Base-by-base conservation (phyloP, 495 filamentous ascomycete species). In the Lindgomyces ingoldianus region DNA sequence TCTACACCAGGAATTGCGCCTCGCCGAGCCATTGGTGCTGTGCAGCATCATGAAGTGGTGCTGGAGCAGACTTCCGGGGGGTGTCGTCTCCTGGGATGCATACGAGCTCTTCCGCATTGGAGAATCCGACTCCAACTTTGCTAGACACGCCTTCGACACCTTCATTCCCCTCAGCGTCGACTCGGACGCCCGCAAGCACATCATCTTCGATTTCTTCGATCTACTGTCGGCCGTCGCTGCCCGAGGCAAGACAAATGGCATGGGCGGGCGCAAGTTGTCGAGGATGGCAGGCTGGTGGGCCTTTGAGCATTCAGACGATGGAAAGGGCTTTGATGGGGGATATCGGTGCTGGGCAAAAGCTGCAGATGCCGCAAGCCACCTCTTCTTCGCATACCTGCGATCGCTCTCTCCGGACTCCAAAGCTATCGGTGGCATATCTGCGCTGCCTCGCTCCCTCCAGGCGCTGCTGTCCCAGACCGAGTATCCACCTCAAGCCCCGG, bases 281-380 rank as follows among this genome's bases (percentile, higher is more conserved):
- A 83, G 94, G 60, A 89, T 96, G 78, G 94, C 95, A 27, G 91
- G 93, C 58, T 98, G 94, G 94, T 98, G 94, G 94, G 93, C 94
- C 0, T 98, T 98, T 75, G 95, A 96, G 71, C 89, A 94, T 66
- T 82, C 74, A 12, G 93, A 98, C 70, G 81, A 81, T 10, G 89
- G 87, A 51, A 93, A 87, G 75, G 95, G 95, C n/a, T 98, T 98
- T 70, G 93, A 98, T 56, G 91, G 90, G 41, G 91, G 93, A 22
- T 98, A 98, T 76, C 91, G 87, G 69, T 84, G 84, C 18, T 98
- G 94, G 94, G 78, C 81, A 68, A 81, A 75, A 69, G 91, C 92
- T 56, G 94, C 94, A 58, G 92, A 98, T 82, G 94, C 95, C 46
- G 89, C 93, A 11, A 95, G 92, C 72, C 94, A 98, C 77, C 75